Evolutionary conservation across 176 grass and related monocot species (phyloP).

Genomic region (maize (Zea mays)): Zm-B73-REFERENCE-NAM-5.0 NC_050099.1:241453001-241453500

Average conservation of each 20-base stretch:
- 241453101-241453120: constrained; percentile 81
- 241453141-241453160: constrained; percentile 47
- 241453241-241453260: constrained; percentile 23
- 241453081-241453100: constrained; percentile 95
- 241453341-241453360: too few relatives aligned
- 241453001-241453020: constrained; percentile 59
- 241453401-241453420: not conserved
- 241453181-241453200: constrained; percentile 70
- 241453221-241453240: constrained; percentile 19
- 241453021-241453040: constrained; percentile 35
- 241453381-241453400: constrained; percentile 19
- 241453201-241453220: constrained; percentile 89
- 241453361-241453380: not conserved
- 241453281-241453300: not conserved
- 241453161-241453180: constrained; percentile 46
- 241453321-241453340: too few relatives aligned
- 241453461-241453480: too few relatives aligned
- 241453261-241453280: not conserved
- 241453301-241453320: not conserved
- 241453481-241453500: too few relatives aligned
- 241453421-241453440: not conserved
- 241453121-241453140: constrained; percentile 64
- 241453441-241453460: too few relatives aligned
- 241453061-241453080: constrained; percentile 64
- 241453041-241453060: constrained; percentile 37